A percentile compares a stretch with the other conserved stretches of the same genome.
Evolutionary conservation across 345 rosid species (phyloP).

Genomic region (Camelina neglecta): DNA sequence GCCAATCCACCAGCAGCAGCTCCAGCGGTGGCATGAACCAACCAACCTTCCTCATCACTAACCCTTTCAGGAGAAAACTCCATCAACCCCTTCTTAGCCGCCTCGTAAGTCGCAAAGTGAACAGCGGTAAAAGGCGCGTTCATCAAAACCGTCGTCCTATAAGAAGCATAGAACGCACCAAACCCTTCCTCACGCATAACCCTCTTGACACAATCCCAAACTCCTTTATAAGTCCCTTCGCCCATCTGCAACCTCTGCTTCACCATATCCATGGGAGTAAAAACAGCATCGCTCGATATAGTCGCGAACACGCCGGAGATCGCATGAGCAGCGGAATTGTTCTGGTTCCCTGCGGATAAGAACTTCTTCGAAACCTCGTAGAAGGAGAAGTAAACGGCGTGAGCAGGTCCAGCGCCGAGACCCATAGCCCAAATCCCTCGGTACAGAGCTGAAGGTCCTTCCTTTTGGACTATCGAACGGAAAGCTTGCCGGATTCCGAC

Average conservation of each 20-base stretch:
- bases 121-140: conserved; percentile 92
- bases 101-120: conserved; percentile 88
- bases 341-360: conserved; percentile 64
- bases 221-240: conserved; percentile 64
- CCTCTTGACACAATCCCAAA: conserved; percentile 75
- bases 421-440: conserved; percentile 97
- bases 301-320: conserved; percentile 86
- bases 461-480: conserved; percentile 68
- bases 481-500: conserved; percentile 73
- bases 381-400: conserved; percentile 91
- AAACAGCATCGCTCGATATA: conserved; percentile 83
- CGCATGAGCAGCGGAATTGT: conserved; percentile 80
- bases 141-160: conserved; percentile 90
- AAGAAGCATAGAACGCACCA: conserved; percentile 88
- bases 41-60: conserved; percentile 64
- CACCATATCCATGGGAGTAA: conserved; percentile 98
- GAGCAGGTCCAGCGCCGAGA: conserved; percentile 97
- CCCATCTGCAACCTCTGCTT: conserved; percentile 92
- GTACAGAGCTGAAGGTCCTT: conserved; percentile 76
- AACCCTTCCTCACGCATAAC: conserved; percentile 83
- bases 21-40: conserved; percentile 85
- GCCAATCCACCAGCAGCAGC: conserved; percentile 91
- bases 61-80: conserved; percentile 76
- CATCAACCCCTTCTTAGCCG: conserved; percentile 68
- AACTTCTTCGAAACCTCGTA: conserved; percentile 76